Base-by-base conservation (phyloP, 2,329 filamentous ascomycete genomes). In the Clonostachys byssicola region DNA sequence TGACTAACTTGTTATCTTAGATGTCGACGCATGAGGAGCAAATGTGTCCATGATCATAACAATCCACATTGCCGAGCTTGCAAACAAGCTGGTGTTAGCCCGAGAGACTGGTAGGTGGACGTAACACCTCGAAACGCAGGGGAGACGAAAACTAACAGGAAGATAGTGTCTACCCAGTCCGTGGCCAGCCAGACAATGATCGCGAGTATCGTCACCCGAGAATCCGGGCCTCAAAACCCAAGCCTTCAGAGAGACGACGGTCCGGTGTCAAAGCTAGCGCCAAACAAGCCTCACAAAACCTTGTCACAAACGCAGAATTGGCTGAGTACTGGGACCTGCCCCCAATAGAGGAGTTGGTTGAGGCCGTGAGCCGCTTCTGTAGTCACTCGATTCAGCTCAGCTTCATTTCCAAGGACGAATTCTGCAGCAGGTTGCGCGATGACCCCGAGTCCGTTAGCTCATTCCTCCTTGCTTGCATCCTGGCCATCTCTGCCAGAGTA, bases 381-480 rank as follows among this genome's bases (percentile, higher is more conserved):
- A 64, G 64, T 7, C 70, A 80, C 53, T 83, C 79, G 56, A 81
- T 81, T 52, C 79, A 83, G 58, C 71, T 82, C 7, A 75, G 79
- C 20, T 83, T 83, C 55, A 75, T 82, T 34, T 75, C 74, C 6
- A 80, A 78, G 59, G 65, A 74, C 20, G 62, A 69, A 44, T 80
- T 81, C 45, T 64, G 70, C 2, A 62, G 70, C 20, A 66, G 67
- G 7, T 63, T 83, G n/a, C 66, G 63, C 38, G 67, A 67, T 5
- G 68, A 78, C 46, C 65, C 68, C 30, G 65, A 65, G 13, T 73
- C 72, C n/a, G 65, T 78, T 52, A 78, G 72, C 58, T 65, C 74
- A 17, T 83, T 83, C 49, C 66, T 82, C 20, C 63, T 82, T 17
- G 64, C 81, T 12, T 70, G 73, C 49, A 74, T 83, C 44, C 70